Evolutionary conservation across 1,139 yeast genomes (phyloP).

Genomic region (Candida mesenterica): DNA sequence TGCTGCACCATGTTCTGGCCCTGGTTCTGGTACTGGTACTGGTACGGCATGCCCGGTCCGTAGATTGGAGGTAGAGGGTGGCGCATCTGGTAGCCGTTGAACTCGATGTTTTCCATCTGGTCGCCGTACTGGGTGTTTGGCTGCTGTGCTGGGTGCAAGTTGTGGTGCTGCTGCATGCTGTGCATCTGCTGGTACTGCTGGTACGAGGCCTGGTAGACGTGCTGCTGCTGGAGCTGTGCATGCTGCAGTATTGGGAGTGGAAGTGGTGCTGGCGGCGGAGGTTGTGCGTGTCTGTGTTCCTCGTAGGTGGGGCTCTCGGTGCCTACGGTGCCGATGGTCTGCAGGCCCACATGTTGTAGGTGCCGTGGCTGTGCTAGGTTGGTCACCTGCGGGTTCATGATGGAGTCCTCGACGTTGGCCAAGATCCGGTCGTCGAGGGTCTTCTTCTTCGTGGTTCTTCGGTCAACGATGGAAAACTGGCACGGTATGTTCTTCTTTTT

Average conservation of each 20-base stretch:
- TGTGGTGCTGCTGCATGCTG: background rate
- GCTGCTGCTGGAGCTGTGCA: background rate
- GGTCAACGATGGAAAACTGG: constrained; percentile 26
- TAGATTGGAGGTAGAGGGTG: constrained; percentile 1
- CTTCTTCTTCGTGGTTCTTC: constrained; percentile 22
- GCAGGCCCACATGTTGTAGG: background rate
- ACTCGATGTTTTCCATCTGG: background rate
- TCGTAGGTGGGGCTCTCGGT: constrained; percentile 1
- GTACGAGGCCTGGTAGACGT: background rate
- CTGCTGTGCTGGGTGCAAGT: constrained; percentile 1
- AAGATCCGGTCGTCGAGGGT: background rate
- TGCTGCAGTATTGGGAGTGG: constrained; percentile 4
- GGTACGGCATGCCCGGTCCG: constrained; percentile 7
- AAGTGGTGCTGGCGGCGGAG: background rate
- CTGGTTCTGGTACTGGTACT: constrained; percentile 1
- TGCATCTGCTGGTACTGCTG: background rate
- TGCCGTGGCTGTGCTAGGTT: background rate
- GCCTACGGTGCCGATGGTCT: background rate
- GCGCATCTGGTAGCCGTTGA: background rate
- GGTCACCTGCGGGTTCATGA: background rate
- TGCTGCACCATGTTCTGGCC: background rate
- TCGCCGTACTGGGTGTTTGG: background rate
- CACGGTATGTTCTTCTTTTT: constrained; percentile 24
- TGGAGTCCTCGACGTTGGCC: background rate
- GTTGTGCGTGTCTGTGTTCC: background rate